Conservation (phyloP, 257 asterid species). For the Linderniella brevidens region DNA sequence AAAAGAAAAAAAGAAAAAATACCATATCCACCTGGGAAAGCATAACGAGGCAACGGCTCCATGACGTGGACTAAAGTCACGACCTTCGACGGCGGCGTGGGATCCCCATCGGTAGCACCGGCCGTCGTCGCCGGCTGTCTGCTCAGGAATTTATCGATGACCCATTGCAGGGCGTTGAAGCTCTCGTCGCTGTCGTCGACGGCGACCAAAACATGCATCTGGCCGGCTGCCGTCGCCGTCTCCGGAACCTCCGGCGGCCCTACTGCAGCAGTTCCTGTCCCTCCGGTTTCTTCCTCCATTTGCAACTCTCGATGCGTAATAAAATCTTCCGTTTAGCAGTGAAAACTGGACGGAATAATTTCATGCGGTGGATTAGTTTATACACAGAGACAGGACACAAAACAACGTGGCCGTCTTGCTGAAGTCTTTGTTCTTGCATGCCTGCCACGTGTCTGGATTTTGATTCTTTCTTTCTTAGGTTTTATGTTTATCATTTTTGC, state of each 20-base stretch:
- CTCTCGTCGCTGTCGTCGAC: constrained; percentile 52
- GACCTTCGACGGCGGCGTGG: constrained; percentile 10
- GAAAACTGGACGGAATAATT: too few relatives aligned
- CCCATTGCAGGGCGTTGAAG: constrained; percentile 49
- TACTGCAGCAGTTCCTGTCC: neutral
- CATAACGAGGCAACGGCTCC: constrained; percentile 31
- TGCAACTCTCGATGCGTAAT: too few relatives aligned
- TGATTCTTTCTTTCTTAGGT: too few relatives aligned
- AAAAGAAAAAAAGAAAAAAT: too few relatives aligned
- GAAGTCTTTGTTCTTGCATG: too few relatives aligned
- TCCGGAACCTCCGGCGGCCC: constrained; percentile 6
- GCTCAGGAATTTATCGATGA: constrained; percentile 23
- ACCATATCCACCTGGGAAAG: constrained; percentile 59
- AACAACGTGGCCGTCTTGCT: too few relatives aligned
- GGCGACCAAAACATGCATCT: constrained; percentile 44
- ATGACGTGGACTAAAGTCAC: constrained; percentile 36
- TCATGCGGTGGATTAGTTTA: too few relatives aligned
- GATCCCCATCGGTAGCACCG: neutral
- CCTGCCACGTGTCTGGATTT: too few relatives aligned
- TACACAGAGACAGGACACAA: too few relatives aligned
- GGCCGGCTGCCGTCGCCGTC: constrained; percentile 1
- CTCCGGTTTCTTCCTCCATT: too few relatives aligned
- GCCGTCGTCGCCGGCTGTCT: neutral
- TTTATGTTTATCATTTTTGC: too few relatives aligned
- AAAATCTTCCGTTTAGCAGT: too few relatives aligned